Conservation (phyloP, 345 rosid genomes). For the Clausena lansium region DNA sequence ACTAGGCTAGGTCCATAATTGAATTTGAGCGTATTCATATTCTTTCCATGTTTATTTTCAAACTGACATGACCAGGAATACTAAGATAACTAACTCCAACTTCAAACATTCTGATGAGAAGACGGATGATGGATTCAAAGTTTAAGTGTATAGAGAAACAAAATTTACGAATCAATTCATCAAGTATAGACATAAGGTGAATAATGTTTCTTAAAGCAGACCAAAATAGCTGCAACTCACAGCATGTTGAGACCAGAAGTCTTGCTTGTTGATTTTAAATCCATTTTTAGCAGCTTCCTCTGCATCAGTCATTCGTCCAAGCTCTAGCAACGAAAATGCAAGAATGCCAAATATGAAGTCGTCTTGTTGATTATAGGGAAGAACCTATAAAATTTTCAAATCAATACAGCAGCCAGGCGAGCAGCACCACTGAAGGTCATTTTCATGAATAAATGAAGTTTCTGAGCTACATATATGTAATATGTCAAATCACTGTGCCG, state of each 20-base stretch:
- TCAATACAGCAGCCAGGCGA: neutral
- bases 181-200: neutral
- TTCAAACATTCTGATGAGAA: neutral
- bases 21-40: neutral
- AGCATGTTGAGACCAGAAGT: conserved; percentile 85
- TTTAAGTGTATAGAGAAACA: neutral
- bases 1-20: neutral
- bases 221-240: conserved; percentile 42
- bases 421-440: neutral
- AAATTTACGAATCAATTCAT: conserved; percentile 3
- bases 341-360: conserved; percentile 75
- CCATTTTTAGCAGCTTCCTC: conserved; percentile 77
- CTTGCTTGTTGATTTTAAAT: conserved; percentile 63
- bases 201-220: neutral
- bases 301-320: conserved; percentile 77
- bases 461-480: neutral
- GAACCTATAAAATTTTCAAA: conserved; percentile 44
- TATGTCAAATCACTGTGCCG: neutral
- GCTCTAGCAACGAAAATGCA: conserved; percentile 85
- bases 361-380: conserved; percentile 61
- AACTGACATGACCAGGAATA: neutral
- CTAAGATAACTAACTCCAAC: neutral
- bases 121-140: neutral
- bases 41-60: neutral
- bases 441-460: neutral